These are phyloP conservation scores for Fusarium fujikuroi DNA, from an alignment of 2,329 filamentous ascomycete species.

Conservation along the genomic window DNA sequence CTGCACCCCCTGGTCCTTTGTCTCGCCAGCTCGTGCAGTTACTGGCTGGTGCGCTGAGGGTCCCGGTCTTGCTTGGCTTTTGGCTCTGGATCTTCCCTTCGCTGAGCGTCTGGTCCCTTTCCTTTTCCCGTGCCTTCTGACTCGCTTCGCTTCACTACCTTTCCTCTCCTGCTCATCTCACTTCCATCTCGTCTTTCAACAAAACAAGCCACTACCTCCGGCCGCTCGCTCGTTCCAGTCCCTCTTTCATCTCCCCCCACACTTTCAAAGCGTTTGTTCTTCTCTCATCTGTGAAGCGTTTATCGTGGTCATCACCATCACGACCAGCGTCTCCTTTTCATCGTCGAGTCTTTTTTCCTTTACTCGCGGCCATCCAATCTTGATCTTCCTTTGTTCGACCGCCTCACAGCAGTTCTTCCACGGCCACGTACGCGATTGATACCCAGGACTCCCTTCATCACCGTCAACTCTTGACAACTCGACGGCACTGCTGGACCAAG, in stretches of 20 bases:
- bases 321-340: no score
- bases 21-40: constrained; percentile 16
- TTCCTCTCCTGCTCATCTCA: constrained; percentile 36
- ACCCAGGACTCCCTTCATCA: no score
- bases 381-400: no score
- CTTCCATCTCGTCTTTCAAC: constrained; percentile 53
- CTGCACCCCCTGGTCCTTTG: constrained; percentile 31
- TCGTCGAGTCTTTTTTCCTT: no score
- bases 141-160: constrained; percentile 41
- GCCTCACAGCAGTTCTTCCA: no score
- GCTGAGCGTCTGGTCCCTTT: constrained; percentile 32
- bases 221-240: constrained; percentile 55
- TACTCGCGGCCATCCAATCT: no score
- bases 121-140: constrained; percentile 41
- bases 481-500: no score
- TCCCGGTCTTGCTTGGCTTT: constrained; percentile 18
- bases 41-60: constrained; percentile 25
- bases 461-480: no score
- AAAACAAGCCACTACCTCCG: constrained; percentile 54
- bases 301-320: no score
- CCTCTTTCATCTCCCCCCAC: constrained; percentile 49
- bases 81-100: constrained; percentile 21
- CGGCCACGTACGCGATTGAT: no score
- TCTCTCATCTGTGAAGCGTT: no score
- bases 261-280: constrained; percentile 43